Evolutionary conservation across 345 rosid genomes (phyloP).

Genomic region (Boechera stricta): DNA sequence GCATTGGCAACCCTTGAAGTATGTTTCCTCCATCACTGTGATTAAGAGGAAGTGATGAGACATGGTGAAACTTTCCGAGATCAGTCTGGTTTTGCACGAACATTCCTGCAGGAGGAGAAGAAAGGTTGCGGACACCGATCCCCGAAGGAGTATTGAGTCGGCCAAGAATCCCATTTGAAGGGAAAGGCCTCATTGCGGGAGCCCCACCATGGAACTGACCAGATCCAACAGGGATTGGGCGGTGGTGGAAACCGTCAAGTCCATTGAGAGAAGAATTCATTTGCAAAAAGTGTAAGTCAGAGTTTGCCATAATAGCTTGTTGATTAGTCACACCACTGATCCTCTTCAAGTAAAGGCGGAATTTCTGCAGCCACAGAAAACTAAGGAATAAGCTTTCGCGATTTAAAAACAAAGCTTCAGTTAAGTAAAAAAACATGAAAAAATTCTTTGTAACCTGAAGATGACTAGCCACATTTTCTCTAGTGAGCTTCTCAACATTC

Average conservation of each 20-base stretch:
- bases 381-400: conserved; percentile 33
- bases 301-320: conserved; percentile 67
- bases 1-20: conserved; percentile 76
- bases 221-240: conserved; percentile 50
- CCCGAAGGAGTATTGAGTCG: conserved; percentile 68
- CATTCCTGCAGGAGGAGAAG: conserved; percentile 61
- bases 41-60: conserved; percentile 43
- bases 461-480: conserved; percentile 97
- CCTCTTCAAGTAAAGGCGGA: conserved; percentile 77
- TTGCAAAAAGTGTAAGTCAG: conserved; percentile 67
- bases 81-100: conserved; percentile 46
- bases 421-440: not conserved
- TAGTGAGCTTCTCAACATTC: conserved; percentile 86
- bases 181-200: conserved; percentile 55
- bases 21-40: conserved; percentile 55
- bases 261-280: conserved; percentile 62
- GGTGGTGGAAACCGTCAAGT: conserved; percentile 56
- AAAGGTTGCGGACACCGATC: conserved; percentile 63
- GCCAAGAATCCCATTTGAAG: conserved; percentile 67
- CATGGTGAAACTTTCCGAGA: conserved; percentile 59
- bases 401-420: conserved; percentile 9
- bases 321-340: conserved; percentile 66
- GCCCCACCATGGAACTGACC: conserved; percentile 60
- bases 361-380: conserved; percentile 60
- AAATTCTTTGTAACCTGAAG: conserved; percentile 63